These are phyloP conservation scores for Penicillium sp. DNA, from an alignment of 2,329 filamentous ascomycete species.

Conservation along the genomic window DNA sequence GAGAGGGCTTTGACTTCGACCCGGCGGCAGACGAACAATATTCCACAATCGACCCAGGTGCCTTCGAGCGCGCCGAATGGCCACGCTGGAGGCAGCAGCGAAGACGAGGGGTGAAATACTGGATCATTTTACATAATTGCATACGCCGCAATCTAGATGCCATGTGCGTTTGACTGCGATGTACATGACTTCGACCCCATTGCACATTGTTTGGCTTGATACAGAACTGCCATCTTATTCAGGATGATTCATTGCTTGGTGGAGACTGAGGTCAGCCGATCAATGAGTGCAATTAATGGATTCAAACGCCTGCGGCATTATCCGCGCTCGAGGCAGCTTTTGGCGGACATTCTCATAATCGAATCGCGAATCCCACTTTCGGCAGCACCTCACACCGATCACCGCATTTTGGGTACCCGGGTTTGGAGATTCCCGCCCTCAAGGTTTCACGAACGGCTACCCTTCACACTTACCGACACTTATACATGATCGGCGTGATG, in stretches of 20 bases:
- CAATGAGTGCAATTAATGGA: background rate
- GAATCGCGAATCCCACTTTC: background rate
- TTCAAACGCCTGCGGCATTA: background rate
- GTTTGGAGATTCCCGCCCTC: background rate
- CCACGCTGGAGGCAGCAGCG: slow-evolving; percentile 3
- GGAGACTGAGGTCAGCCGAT: background rate
- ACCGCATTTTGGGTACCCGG: background rate
- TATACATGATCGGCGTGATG: background rate
- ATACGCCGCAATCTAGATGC: background rate
- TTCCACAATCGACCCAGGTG: background rate
- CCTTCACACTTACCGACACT: background rate
- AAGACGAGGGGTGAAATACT: slow-evolving; percentile 4
- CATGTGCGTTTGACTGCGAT: background rate
- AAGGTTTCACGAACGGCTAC: background rate
- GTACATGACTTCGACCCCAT: background rate
- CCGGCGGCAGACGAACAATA: slow-evolving; percentile 6
- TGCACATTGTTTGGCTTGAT: background rate
- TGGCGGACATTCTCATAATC: background rate
- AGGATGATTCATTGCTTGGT: background rate
- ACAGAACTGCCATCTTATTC: background rate
- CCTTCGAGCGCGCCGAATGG: background rate
- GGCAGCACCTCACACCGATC: background rate
- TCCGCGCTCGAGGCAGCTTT: background rate
- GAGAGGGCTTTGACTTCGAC: slow-evolving; percentile 44
- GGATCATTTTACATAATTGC: background rate